These are phyloP conservation scores for Sanghuangporus baumii DNA, from an alignment of 1,284 basidiomycete species.

Conservation along the genomic window DNA sequence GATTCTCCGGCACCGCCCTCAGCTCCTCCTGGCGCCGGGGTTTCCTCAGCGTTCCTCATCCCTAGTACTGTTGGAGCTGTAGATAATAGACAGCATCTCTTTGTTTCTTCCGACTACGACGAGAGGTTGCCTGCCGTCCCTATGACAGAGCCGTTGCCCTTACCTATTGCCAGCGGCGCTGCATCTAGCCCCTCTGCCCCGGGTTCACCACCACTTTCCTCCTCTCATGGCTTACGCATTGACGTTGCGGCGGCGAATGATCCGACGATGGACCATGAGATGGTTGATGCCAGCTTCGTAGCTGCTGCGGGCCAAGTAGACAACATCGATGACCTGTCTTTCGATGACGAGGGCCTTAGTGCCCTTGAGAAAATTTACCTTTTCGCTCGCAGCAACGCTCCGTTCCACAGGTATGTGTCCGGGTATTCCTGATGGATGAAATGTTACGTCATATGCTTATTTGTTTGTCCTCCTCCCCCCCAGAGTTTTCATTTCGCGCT, in stretches of 20 bases:
- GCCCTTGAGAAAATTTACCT: constrained; percentile 93
- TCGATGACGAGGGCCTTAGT: constrained; percentile 74
- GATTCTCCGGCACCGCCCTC: not conserved
- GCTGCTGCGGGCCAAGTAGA: constrained; percentile 3
- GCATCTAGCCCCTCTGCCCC: not conserved
- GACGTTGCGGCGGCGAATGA: constrained; percentile 14
- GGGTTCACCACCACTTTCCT: not conserved
- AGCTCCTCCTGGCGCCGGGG: not conserved
- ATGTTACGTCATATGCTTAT: constrained; percentile 9
- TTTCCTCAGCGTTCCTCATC: not conserved
- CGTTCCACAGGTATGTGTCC: constrained; percentile 58
- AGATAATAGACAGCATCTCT: constrained; percentile 1
- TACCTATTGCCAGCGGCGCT: not conserved
- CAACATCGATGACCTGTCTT: constrained; percentile 40
- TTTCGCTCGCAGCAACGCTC: constrained; percentile 80
- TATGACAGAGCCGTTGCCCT: not conserved
- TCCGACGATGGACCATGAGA: constrained; percentile 22
- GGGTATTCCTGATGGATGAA: not conserved
- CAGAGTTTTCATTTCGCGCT: constrained; percentile 77
- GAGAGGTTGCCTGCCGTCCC: not conserved
- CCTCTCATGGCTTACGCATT: constrained; percentile 1
- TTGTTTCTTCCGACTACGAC: constrained; percentile 6
- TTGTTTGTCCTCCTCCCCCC: not conserved
- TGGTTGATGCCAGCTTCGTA: constrained; percentile 19
- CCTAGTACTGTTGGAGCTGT: not conserved